Conservation (phyloP, 192 early-diverging fungal genomes). For the Podila epigama region DNA sequence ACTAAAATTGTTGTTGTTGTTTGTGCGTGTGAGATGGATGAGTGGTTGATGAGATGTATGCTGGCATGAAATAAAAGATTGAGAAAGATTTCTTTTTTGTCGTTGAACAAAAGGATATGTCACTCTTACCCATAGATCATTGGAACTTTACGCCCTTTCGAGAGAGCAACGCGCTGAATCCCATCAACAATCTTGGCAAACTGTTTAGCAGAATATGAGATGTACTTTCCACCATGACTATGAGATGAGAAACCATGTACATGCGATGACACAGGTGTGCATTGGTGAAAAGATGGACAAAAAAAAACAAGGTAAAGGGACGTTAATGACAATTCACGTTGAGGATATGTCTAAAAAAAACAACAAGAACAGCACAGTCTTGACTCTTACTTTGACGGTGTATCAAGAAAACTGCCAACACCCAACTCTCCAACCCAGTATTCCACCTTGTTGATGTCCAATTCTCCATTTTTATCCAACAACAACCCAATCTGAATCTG, state of each 20-base stretch:
- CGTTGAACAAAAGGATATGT: neutral
- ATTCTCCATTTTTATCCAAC: slow-evolving; percentile 56
- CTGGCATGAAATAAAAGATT: neutral
- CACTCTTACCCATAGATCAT: slow-evolving; percentile 64
- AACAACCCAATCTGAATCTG: slow-evolving; percentile 68
- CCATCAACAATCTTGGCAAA: slow-evolving; percentile 59
- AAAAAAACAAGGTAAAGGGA: neutral
- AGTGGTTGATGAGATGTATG: neutral
- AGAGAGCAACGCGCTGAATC: slow-evolving; percentile 61
- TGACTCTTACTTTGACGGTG: slow-evolving; percentile 58
- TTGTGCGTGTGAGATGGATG: neutral
- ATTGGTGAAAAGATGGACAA: neutral
- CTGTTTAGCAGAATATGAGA: slow-evolving; percentile 55
- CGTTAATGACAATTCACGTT: neutral
- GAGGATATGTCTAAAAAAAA: neutral
- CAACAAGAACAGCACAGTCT: neutral
- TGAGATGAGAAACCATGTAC: neutral
- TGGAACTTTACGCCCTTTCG: slow-evolving; percentile 56
- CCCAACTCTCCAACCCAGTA: slow-evolving; percentile 65
- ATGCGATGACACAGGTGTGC: neutral
- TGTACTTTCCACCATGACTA: slow-evolving; percentile 53
- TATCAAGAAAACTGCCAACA: slow-evolving; percentile 69
- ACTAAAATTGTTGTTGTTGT: slow-evolving; percentile 4
- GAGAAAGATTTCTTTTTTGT: neutral
- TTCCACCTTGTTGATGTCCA: slow-evolving; percentile 59